A percentile compares a stretch with the other conserved stretches of the same genome.
Conservation (phyloP, 2,329 filamentous ascomycete species). For the Phoma herbarum region DNA sequence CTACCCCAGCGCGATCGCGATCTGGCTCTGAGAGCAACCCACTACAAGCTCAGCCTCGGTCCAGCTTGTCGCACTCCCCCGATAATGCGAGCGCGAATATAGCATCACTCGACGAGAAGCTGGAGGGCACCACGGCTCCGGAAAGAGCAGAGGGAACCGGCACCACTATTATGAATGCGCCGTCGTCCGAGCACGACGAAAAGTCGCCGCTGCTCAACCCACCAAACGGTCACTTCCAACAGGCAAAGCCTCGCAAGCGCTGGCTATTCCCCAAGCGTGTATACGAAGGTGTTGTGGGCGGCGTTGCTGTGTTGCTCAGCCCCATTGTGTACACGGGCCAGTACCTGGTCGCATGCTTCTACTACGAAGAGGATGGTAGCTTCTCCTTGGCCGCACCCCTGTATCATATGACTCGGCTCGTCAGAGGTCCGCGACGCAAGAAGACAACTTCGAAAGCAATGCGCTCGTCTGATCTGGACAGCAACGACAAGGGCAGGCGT, state of each 20-base stretch:
- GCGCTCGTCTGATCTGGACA: constrained; percentile 34
- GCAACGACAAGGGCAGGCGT: constrained; percentile 42
- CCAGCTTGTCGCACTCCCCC: constrained; percentile 31
- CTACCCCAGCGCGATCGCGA: constrained; percentile 61
- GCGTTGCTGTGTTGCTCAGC: constrained; percentile 79
- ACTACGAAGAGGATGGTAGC: constrained; percentile 79
- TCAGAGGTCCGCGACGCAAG: constrained; percentile 50
- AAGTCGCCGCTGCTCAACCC: constrained; percentile 71
- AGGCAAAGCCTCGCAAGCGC: constrained; percentile 49
- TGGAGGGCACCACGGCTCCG: constrained; percentile 45
- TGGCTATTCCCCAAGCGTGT: constrained; percentile 72
- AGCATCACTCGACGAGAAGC: constrained; percentile 34
- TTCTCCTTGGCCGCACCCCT: constrained; percentile 83
- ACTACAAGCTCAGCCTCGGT: constrained; percentile 39
- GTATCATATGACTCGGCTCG: constrained; percentile 66
- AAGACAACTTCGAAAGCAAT: constrained; percentile 42
- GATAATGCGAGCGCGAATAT: constrained; percentile 49
- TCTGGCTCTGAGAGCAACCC: constrained; percentile 63
- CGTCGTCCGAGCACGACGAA: constrained; percentile 63
- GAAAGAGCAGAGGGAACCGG: constrained; percentile 24
- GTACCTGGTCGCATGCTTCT: constrained; percentile 84
- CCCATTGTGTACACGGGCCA: constrained; percentile 81
- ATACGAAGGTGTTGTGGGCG: constrained; percentile 75
- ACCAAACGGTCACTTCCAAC: constrained; percentile 40
- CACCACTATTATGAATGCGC: constrained; percentile 39